Conservation (phyloP, 1,139 yeast species). For the Petasospora fabianii region DNA sequence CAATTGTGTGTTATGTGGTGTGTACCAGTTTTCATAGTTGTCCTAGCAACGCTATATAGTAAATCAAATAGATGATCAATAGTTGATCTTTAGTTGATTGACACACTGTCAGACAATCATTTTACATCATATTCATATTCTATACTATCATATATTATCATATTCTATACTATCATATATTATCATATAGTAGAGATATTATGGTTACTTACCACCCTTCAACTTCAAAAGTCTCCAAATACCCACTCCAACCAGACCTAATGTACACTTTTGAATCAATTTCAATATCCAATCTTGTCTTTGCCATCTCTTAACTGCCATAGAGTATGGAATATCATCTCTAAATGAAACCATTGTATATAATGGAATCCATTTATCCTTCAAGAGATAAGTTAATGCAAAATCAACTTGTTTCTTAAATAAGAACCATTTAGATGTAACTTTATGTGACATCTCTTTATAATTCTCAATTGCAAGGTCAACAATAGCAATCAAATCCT, state of each 20-base stretch:
- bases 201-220: too few relatives aligned
- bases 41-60: too few relatives aligned
- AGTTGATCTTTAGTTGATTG: too few relatives aligned
- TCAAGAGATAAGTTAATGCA: constrained; percentile 51
- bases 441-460: constrained; percentile 84
- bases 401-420: constrained; percentile 68
- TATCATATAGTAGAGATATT: too few relatives aligned
- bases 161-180: too few relatives aligned
- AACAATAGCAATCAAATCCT: constrained; percentile 71
- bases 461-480: constrained; percentile 79
- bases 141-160: too few relatives aligned
- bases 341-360: constrained; percentile 92
- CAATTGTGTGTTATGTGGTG: too few relatives aligned
- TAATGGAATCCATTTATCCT: constrained; percentile 75
- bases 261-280: constrained; percentile 18
- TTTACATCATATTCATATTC: too few relatives aligned
- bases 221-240: constrained; percentile 1
- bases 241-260: constrained; percentile 12
- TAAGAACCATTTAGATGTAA: constrained; percentile 59
- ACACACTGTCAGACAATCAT: too few relatives aligned
- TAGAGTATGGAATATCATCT: constrained; percentile 73
- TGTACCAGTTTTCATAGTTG: too few relatives aligned
- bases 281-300: constrained; percentile 44
- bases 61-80: too few relatives aligned
- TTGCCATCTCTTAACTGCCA: constrained; percentile 55